These are phyloP conservation scores for Micractinium sp. DNA, from an alignment of 139 green algal genomes.

Conservation along the genomic window DNA sequence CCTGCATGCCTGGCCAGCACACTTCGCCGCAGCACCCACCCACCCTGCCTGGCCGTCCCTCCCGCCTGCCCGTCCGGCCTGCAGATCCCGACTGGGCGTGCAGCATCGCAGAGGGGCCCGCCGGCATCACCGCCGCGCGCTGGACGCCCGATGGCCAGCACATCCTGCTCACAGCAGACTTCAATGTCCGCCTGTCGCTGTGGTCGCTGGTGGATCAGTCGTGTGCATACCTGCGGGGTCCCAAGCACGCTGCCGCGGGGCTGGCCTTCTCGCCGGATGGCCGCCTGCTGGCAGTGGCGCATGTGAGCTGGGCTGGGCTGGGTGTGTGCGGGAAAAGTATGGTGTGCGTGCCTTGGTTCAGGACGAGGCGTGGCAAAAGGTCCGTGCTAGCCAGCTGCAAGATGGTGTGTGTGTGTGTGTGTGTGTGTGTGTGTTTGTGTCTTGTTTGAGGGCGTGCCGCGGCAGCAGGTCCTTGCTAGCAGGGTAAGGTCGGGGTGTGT, in stretches of 20 bases:
- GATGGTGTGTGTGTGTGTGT: too few species aligned
- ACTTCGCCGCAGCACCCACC: too few species aligned
- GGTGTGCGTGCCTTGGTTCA: too few species aligned
- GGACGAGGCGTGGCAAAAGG: too few species aligned
- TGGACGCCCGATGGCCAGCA: slow-evolving; percentile 67
- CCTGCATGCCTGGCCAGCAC: too few species aligned
- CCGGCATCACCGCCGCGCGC: slow-evolving; percentile 53
- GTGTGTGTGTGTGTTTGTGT: too few species aligned
- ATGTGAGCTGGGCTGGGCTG: slow-evolving; percentile 53
- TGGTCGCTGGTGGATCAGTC: slow-evolving; percentile 80
- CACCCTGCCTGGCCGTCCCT: neutral
- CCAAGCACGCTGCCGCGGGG: slow-evolving; percentile 72
- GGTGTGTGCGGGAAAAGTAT: neutral
- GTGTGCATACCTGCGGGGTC: slow-evolving; percentile 70
- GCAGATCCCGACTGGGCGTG: slow-evolving; percentile 84
- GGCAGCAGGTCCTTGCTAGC: too few species aligned
- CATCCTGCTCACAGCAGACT: slow-evolving; percentile 81
- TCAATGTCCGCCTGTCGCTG: slow-evolving; percentile 81
- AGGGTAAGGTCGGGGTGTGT: too few species aligned
- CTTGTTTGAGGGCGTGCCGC: too few species aligned
- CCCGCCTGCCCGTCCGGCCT: neutral
- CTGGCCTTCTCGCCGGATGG: slow-evolving; percentile 80
- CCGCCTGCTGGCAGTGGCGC: slow-evolving; percentile 72
- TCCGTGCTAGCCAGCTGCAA: too few species aligned
- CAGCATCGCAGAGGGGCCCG: slow-evolving; percentile 87